Evolutionary conservation across 2,329 filamentous ascomycete genomes (phyloP).

Genomic region (Chaetothyriales sp.): DNA sequence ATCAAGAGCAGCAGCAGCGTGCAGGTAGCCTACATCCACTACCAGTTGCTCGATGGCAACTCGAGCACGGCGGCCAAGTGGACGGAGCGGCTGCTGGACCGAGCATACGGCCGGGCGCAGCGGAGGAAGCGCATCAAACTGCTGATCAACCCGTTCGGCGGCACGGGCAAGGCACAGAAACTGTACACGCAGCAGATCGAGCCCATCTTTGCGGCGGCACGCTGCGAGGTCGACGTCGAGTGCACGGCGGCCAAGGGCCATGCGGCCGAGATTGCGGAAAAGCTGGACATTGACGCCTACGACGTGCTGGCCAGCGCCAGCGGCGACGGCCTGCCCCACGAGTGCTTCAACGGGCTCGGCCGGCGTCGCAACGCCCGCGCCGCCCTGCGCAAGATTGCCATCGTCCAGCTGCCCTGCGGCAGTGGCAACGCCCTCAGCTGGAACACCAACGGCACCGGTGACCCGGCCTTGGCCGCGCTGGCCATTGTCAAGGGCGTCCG

Average conservation of each 20-base stretch:
- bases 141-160: constrained; percentile 79
- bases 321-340: constrained; percentile 79
- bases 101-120: constrained; percentile 55
- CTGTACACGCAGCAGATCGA: constrained; percentile 61
- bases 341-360: constrained; percentile 86
- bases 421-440: constrained; percentile 88
- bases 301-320: constrained; percentile 83
- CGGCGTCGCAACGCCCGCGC: constrained; percentile 57
- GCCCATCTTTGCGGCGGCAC: constrained; percentile 69
- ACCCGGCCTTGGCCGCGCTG: constrained; percentile 60
- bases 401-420: constrained; percentile 79
- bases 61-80: constrained; percentile 36
- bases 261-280: constrained; percentile 59
- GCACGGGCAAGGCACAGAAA: constrained; percentile 59
- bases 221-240: constrained; percentile 59
- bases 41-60: constrained; percentile 41
- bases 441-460: constrained; percentile 72
- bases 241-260: constrained; percentile 59
- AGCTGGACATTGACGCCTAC: constrained; percentile 61
- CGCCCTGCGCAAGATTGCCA: constrained; percentile 61
- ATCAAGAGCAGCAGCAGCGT: constrained; percentile 37
- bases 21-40: constrained; percentile 45
- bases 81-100: constrained; percentile 48
- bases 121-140: constrained; percentile 68
- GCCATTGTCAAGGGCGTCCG: constrained; percentile 73